Conservation (phyloP, 352 stramenopile genomes). For the Elongisporangium prolatum region DNA sequence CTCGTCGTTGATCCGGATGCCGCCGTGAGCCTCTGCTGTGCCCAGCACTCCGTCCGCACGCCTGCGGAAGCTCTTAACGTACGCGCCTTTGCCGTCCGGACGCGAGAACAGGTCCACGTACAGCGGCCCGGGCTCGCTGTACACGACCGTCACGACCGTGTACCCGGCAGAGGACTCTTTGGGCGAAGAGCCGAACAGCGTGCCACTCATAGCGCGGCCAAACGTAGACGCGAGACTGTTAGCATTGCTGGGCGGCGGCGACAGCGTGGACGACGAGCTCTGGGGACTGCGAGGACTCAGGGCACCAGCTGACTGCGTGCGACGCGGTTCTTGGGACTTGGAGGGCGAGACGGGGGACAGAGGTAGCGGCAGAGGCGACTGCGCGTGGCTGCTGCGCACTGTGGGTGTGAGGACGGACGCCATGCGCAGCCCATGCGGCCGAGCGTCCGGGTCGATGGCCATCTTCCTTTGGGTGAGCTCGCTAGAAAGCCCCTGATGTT, state of each 20-base stretch:
- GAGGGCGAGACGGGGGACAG: background rate
- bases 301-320: background rate
- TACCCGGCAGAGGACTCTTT: background rate
- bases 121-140: slow-evolving; percentile 39
- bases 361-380: background rate
- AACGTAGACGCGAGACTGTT: background rate
- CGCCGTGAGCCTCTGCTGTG: slow-evolving; percentile 45
- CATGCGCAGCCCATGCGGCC: background rate
- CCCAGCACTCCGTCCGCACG: slow-evolving; percentile 47
- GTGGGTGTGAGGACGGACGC: background rate
- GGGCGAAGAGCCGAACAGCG: background rate
- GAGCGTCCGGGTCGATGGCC: background rate
- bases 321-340: background rate
- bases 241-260: background rate
- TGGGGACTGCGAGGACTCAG: background rate
- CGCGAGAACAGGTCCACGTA: slow-evolving; percentile 77
- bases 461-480: background rate
- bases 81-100: slow-evolving; percentile 56
- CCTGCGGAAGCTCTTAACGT: slow-evolving; percentile 70
- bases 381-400: background rate
- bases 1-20: slow-evolving; percentile 58
- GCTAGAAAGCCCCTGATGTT: background rate
- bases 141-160: slow-evolving; percentile 40
- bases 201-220: background rate
- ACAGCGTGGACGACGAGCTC: background rate